Evolutionary conservation across 805 yeast genomes (phyloP).

Genomic region (Jamesozyma piceae): DNA sequence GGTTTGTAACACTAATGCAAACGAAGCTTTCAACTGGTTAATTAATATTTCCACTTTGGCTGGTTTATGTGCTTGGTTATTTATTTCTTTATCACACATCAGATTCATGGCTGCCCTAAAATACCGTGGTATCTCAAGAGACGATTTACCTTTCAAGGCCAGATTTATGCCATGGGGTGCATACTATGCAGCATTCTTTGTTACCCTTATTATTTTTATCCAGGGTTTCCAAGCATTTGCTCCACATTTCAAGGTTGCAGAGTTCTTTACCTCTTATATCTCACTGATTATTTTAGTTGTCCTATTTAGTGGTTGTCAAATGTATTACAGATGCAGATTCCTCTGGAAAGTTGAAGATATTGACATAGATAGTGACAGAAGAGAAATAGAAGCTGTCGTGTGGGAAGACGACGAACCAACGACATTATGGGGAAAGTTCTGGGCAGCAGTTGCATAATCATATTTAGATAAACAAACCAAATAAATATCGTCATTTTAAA

Average conservation of each 20-base stretch:
- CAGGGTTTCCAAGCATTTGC: constrained; percentile 62
- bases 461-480: not conserved
- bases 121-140: constrained; percentile 52
- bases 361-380: constrained; percentile 56
- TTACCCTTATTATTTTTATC: constrained; percentile 49
- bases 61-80: constrained; percentile 60
- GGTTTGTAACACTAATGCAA: constrained; percentile 41
- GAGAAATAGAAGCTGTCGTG: constrained; percentile 46
- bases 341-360: constrained; percentile 43
- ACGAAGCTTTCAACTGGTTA: constrained; percentile 55
- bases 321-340: constrained; percentile 41
- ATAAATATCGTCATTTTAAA: not conserved
- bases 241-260: constrained; percentile 40
- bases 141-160: constrained; percentile 61
- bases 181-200: constrained; percentile 46
- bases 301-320: constrained; percentile 42
- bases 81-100: constrained; percentile 49
- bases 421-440: constrained; percentile 45
- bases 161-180: constrained; percentile 54
- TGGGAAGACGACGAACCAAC: constrained; percentile 47
- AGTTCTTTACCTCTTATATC: constrained; percentile 58
- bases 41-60: constrained; percentile 58
- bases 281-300: constrained; percentile 48
- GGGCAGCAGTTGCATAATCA: constrained; percentile 33
- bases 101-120: constrained; percentile 55